These are phyloP conservation scores for Malassezia restricta DNA, from an alignment of 1,284 basidiomycete species.

Conservation along the genomic window DNA sequence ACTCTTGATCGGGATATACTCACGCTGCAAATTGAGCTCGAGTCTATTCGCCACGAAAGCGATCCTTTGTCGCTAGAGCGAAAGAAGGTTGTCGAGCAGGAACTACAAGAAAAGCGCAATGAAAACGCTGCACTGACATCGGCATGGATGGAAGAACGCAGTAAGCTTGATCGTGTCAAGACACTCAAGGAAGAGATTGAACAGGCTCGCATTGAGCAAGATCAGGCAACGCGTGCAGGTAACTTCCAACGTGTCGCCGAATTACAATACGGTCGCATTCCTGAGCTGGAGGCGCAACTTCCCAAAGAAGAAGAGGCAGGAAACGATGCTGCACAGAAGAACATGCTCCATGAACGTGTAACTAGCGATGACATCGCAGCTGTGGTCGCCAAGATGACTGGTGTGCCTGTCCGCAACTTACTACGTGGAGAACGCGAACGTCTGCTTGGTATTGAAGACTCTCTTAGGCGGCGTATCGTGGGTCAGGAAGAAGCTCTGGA, in stretches of 20 bases:
- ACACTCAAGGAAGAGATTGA: slow-evolving; percentile 67
- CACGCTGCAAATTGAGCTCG: slow-evolving; percentile 70
- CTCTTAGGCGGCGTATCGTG: slow-evolving; percentile 62
- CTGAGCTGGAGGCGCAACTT: slow-evolving; percentile 63
- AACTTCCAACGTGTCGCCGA: slow-evolving; percentile 66
- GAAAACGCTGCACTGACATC: slow-evolving; percentile 51
- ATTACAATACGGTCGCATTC: slow-evolving; percentile 71
- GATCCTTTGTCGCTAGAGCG: slow-evolving; percentile 70
- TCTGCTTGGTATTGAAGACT: slow-evolving; percentile 76
- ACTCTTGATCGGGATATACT: slow-evolving; percentile 68
- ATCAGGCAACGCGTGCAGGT: slow-evolving; percentile 72
- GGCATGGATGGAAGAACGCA: slow-evolving; percentile 67
- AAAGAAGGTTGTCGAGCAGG: slow-evolving; percentile 55
- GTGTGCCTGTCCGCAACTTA: slow-evolving; percentile 78
- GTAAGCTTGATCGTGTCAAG: slow-evolving; percentile 64
- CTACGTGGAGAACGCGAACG: slow-evolving; percentile 80
- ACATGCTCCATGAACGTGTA: slow-evolving; percentile 69
- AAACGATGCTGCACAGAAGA: not conserved
- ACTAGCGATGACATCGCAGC: slow-evolving; percentile 75
- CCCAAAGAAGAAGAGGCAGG: slow-evolving; percentile 57
- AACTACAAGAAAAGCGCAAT: slow-evolving; percentile 13
- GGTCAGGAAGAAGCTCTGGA: slow-evolving; percentile 74
- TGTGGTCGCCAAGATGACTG: slow-evolving; percentile 71
- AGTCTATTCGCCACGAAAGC: slow-evolving; percentile 74
- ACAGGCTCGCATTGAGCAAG: slow-evolving; percentile 68